Conservation (phyloP, 176 grass and related monocot species). For the Puccinellia tenuiflora region DNA sequence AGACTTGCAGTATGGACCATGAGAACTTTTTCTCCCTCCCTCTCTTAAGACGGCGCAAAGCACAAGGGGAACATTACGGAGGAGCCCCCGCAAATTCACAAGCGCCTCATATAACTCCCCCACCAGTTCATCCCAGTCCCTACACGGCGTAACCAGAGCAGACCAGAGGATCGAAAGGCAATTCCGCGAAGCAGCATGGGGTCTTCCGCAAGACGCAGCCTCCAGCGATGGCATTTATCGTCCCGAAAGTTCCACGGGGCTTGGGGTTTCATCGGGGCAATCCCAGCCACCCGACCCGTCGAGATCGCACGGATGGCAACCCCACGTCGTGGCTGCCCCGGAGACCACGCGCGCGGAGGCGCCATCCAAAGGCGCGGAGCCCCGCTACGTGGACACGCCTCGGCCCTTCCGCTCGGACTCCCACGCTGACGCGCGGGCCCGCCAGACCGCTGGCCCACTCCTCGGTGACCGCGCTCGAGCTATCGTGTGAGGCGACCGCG, state of each 20-base stretch:
- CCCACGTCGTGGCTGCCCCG: conserved; percentile 13
- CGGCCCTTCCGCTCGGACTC: not conserved
- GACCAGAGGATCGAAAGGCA: rapidly evolving
- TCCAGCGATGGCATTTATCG: conserved; percentile 9
- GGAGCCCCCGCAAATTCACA: not conserved
- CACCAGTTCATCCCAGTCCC: rapidly evolving
- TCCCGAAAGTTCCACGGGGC: not conserved
- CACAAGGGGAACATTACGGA: not conserved
- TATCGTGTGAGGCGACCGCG: not conserved
- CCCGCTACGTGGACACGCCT: conserved; percentile 38
- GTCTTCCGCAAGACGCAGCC: rapidly evolving
- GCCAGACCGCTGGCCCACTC: rapidly evolving
- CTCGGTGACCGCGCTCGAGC: not conserved
- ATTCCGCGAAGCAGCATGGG: rapidly evolving
- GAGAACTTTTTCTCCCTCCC: not conserved
- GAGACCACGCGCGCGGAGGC: conserved; percentile 31
- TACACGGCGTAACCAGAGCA: rapidly evolving
- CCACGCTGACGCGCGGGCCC: conserved; percentile 10
- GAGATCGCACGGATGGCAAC: not conserved
- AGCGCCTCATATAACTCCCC: rapidly evolving
- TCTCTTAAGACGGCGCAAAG: conserved; percentile 10
- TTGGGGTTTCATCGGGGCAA: conserved; percentile 28
- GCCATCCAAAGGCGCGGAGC: conserved; percentile 52
- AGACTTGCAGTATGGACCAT: conserved; percentile 20
- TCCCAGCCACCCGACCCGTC: not conserved